Evolutionary conservation across 106 monocot genomes (phyloP).

Genomic region (Acanthochlamys bracteata): DNA sequence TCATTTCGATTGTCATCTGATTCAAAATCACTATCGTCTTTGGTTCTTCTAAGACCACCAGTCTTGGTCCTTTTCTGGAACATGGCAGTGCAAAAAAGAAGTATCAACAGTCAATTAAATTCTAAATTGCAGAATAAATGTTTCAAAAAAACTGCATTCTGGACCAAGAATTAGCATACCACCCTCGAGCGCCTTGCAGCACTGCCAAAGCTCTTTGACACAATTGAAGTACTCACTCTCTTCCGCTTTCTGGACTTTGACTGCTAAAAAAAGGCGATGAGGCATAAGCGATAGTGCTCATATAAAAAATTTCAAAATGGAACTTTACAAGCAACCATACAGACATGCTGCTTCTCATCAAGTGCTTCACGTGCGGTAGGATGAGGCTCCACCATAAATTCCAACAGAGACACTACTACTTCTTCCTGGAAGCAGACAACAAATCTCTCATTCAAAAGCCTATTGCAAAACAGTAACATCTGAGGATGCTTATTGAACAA

Average conservation of each 20-base stretch:
- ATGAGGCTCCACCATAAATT: constrained; percentile 76
- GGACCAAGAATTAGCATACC: constrained; percentile 16
- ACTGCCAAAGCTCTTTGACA: constrained; percentile 25
- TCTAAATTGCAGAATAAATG: background rate
- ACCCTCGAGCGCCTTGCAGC: constrained; percentile 32
- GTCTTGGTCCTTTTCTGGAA: constrained; percentile 20
- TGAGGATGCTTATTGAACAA: background rate
- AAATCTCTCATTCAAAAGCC: background rate
- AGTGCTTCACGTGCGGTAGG: constrained; percentile 1
- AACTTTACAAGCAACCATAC: background rate
- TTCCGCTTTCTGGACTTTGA: constrained; percentile 60
- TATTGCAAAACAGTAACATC: background rate
- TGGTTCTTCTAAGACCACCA: constrained; percentile 6
- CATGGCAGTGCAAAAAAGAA: background rate
- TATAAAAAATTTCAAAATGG: background rate
- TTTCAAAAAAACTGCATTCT: no score
- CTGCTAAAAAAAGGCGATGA: constrained; percentile 9
- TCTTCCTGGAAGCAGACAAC: constrained; percentile 45
- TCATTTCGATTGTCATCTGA: constrained; percentile 17
- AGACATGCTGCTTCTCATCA: background rate
- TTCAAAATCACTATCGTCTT: constrained; percentile 10
- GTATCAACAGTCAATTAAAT: background rate
- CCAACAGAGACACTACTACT: constrained; percentile 53
- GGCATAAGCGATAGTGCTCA: background rate
- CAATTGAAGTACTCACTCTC: constrained; percentile 33